phyloP scores from a whole-genome alignment of 2,329 filamentous ascomycete genomes.

The Aspergillus thermomutatus region DNA sequence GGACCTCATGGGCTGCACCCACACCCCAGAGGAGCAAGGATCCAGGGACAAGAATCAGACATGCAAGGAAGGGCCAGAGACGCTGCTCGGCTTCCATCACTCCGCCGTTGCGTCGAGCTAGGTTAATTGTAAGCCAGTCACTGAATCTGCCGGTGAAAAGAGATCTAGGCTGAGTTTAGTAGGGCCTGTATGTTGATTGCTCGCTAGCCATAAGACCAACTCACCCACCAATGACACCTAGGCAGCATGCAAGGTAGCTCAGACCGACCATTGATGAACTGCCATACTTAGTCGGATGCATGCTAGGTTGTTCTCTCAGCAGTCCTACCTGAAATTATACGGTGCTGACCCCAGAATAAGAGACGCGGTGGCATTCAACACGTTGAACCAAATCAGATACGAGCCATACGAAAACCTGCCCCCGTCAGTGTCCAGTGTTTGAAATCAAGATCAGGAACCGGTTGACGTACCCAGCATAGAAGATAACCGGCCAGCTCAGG shows the following conservation, averaged over 20 bases:
- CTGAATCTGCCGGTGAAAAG: constrained; percentile 39
- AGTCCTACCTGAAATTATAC: constrained; percentile 34
- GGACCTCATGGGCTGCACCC: constrained; percentile 40
- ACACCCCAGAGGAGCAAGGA: constrained; percentile 40
- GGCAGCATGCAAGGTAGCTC: constrained; percentile 35
- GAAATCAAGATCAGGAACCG: not conserved
- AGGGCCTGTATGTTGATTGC: not conserved
- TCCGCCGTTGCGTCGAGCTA: constrained; percentile 40
- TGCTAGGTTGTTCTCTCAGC: too few species aligned
- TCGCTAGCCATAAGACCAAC: not conserved
- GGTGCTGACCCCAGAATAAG: constrained; percentile 34
- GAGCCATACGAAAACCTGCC: constrained; percentile 38
- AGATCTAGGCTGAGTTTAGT: constrained; percentile 22
- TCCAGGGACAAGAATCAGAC: constrained; percentile 33
- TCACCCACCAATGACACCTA: constrained; percentile 33
- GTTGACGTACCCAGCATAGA: constrained; percentile 33
- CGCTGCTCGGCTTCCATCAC: constrained; percentile 42
- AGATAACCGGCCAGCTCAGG: constrained; percentile 38
- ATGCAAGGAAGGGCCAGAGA: constrained; percentile 38
- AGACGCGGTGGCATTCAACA: constrained; percentile 39
- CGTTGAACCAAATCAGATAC: constrained; percentile 40
- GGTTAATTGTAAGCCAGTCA: constrained; percentile 37
- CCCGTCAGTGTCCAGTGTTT: constrained; percentile 2
- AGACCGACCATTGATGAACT: constrained; percentile 39
- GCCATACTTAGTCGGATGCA: constrained; percentile 11